These are phyloP conservation scores for Pestalotiopsis fici DNA, from an alignment of 2,329 filamentous ascomycete genomes.

Conservation along the genomic window DNA sequence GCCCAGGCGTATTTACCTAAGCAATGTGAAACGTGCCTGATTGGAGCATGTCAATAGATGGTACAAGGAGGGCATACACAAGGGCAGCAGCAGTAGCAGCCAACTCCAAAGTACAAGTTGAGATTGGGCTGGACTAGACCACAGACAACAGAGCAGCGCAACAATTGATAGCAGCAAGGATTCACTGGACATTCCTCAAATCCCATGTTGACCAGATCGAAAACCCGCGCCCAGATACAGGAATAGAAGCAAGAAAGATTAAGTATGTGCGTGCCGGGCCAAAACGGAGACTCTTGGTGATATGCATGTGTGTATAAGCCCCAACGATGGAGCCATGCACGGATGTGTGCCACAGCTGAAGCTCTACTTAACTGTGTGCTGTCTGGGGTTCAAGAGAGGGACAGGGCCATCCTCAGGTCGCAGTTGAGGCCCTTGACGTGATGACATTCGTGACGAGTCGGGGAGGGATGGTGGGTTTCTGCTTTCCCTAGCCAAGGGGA, in stretches of 20 bases:
- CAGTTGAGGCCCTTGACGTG: neutral
- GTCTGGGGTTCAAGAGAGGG: neutral
- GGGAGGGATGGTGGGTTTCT: neutral
- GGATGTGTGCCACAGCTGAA: conserved; percentile 5
- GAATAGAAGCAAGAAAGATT: neutral
- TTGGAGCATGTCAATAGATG: neutral
- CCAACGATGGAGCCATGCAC: neutral
- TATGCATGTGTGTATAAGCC: neutral
- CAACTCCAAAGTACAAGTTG: too few species aligned
- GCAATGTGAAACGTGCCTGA: neutral
- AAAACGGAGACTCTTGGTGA: neutral
- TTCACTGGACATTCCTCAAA: neutral
- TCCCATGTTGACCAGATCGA: neutral
- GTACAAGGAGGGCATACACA: neutral
- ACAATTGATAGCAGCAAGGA: neutral
- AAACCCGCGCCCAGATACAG: neutral
- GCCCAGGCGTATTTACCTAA: neutral
- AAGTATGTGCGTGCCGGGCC: neutral
- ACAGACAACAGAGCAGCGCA: too few species aligned
- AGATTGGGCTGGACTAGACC: too few species aligned
- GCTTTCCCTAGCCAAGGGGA: neutral
- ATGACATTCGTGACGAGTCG: conserved; percentile 6
- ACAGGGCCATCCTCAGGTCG: neutral
- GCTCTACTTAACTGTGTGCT: neutral
- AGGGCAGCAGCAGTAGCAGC: neutral